Percentiles rank a stretch among this genome's conserved stretches.
Evolutionary conservation across 2,329 filamentous ascomycete genomes (phyloP).

Genomic region (Ophiocordyceps camponoti-floridani): DNA sequence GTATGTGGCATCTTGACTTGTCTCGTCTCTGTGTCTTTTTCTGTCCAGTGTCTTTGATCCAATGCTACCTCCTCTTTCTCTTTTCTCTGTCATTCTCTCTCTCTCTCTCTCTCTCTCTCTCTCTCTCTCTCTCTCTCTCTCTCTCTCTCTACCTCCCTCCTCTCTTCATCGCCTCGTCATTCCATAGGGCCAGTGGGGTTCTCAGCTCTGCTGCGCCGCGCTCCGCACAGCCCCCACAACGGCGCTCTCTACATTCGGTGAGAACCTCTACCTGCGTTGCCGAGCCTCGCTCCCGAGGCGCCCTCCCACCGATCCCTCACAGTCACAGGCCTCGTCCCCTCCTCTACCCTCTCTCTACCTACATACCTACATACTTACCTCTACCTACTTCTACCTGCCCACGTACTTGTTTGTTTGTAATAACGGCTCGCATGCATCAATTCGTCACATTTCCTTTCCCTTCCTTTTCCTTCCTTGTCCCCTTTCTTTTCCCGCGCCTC

Average conservation of each 20-base stretch:
- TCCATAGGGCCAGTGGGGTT: not conserved
- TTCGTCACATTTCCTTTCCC: not conserved
- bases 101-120: not conserved
- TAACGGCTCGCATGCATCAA: no score
- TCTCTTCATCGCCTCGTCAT: not conserved
- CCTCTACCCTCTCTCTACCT: no score
- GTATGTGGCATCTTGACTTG: constrained; percentile 23
- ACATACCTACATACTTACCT: no score
- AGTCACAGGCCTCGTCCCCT: not conserved
- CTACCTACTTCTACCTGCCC: no score
- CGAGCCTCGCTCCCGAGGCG: no score
- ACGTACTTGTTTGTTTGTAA: no score
- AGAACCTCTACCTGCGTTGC: not conserved
- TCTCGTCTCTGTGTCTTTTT: not conserved
- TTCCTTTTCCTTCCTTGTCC: no score
- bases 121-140: not conserved
- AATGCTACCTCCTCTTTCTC: not conserved
- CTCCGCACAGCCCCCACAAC: not conserved
- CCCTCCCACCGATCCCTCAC: not conserved
- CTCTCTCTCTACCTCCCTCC: not conserved
- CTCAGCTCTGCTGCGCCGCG: not conserved
- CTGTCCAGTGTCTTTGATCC: no score
- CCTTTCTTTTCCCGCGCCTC: not conserved
- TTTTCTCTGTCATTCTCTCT: constrained; percentile 4
- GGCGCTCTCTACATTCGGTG: not conserved